phyloP scores from a whole-genome alignment of 768 basidiomycete species.

The Leccinum rimulosum region DNA sequence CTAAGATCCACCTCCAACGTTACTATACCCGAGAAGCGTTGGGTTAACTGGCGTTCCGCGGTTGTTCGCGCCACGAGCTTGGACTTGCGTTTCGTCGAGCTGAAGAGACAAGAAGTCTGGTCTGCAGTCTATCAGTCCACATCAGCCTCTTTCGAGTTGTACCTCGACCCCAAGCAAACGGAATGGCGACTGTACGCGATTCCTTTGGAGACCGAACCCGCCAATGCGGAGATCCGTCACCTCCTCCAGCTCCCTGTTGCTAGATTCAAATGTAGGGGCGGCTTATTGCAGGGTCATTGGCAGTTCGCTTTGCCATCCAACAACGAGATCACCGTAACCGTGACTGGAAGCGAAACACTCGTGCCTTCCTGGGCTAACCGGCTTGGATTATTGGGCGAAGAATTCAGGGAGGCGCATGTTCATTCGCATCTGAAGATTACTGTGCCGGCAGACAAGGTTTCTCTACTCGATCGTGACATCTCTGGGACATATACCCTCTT shows the following conservation, averaged over 20 bases:
- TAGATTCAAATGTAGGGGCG: conserved; percentile 55
- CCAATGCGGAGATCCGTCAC: conserved; percentile 76
- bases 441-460: conserved; percentile 46
- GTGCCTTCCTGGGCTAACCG: conserved; percentile 85
- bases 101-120: conserved; percentile 90
- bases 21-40: conserved; percentile 52
- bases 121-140: conserved; percentile 74
- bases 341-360: conserved; percentile 57
- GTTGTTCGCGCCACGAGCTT: conserved; percentile 55
- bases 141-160: conserved; percentile 68
- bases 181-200: conserved; percentile 87
- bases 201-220: conserved; percentile 64
- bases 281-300: conserved; percentile 72
- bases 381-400: conserved; percentile 66
- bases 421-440: conserved; percentile 63
- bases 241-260: conserved; percentile 76
- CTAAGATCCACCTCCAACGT: conserved; percentile 41
- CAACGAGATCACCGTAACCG: conserved; percentile 53
- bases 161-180: conserved; percentile 69
- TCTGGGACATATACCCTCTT: conserved; percentile 77
- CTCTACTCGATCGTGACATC: conserved; percentile 72
- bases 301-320: conserved; percentile 71
- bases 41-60: conserved; percentile 68
- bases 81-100: conserved; percentile 79
- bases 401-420: conserved; percentile 65